Conservation (phyloP, 2,329 filamentous ascomycete species). For the Cytospora schulzeri region DNA sequence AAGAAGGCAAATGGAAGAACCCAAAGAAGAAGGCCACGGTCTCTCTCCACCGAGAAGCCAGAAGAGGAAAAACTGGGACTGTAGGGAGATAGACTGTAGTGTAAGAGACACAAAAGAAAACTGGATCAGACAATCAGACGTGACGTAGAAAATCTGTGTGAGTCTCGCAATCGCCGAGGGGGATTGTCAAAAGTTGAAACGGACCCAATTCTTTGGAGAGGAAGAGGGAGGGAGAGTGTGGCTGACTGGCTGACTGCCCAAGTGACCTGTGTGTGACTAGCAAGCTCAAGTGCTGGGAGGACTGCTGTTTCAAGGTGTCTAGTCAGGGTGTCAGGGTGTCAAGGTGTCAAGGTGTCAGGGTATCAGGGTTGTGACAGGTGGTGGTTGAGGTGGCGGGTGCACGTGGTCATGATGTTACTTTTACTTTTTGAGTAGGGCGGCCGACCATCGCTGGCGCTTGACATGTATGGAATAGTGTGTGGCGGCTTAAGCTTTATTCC, state of each 20-base stretch:
- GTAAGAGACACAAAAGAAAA: not conserved
- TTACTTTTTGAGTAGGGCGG: not conserved
- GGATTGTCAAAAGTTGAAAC: not conserved
- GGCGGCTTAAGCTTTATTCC: conserved; percentile 17
- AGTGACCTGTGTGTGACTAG: no score
- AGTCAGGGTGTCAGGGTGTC: no score
- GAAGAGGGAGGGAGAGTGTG: not conserved
- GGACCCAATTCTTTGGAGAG: not conserved
- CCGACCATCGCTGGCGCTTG: not conserved
- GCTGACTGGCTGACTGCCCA: not conserved
- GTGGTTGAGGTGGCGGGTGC: not conserved
- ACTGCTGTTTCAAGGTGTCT: not conserved
- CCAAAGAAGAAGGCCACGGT: no score
- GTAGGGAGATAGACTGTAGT: no score
- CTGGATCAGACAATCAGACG: not conserved
- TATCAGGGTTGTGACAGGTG: not conserved
- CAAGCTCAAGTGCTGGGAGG: no score
- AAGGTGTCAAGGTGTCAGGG: no score
- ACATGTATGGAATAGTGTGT: not conserved
- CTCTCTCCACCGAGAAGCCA: no score
- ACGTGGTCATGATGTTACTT: not conserved
- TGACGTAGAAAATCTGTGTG: not conserved
- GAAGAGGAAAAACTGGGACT: no score
- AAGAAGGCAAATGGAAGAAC: not conserved
- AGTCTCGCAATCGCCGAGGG: not conserved